phyloP scores from a whole-genome alignment of 352 stramenopile species.

The Thraustochytrium sp. region DNA sequence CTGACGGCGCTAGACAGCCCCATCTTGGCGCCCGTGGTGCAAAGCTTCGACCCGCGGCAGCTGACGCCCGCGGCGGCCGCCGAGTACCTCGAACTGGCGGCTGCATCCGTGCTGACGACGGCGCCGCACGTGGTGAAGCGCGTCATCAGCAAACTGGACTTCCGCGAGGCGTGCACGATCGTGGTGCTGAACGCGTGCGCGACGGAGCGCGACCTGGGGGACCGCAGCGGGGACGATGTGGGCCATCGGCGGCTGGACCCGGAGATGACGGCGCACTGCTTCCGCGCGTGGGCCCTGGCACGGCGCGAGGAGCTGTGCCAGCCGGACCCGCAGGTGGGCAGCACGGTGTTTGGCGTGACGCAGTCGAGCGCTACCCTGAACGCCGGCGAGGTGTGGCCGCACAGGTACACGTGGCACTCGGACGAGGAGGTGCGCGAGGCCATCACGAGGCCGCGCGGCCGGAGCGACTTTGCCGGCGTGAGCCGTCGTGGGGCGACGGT shows the following conservation, averaged over 20 bases:
- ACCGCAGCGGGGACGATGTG: not conserved
- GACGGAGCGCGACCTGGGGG: not conserved
- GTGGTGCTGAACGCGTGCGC: not conserved
- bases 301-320: slow-evolving; percentile 9
- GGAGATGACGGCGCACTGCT: slow-evolving; percentile 2
- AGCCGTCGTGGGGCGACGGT: not conserved
- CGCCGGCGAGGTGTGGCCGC: not conserved
- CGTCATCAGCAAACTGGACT: slow-evolving; percentile 30
- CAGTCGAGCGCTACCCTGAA: not conserved
- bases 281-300: not conserved
- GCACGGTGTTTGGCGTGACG: slow-evolving; percentile 18
- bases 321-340: not conserved
- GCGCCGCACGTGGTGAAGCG: slow-evolving; percentile 6
- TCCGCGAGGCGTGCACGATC: slow-evolving; percentile 22
- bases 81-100: not conserved
- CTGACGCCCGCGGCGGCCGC: not conserved
- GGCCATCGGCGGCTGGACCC: slow-evolving; percentile 23
- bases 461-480: slow-evolving; percentile 5
- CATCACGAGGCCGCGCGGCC: not conserved
- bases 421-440: not conserved
- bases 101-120: not conserved
- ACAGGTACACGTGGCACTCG: slow-evolving; percentile 38
- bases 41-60: not conserved
- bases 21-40: not conserved
- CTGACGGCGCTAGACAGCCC: not conserved